Conservation (phyloP, 352 stramenopile species). For the Globisporangium cederbergense region DNA sequence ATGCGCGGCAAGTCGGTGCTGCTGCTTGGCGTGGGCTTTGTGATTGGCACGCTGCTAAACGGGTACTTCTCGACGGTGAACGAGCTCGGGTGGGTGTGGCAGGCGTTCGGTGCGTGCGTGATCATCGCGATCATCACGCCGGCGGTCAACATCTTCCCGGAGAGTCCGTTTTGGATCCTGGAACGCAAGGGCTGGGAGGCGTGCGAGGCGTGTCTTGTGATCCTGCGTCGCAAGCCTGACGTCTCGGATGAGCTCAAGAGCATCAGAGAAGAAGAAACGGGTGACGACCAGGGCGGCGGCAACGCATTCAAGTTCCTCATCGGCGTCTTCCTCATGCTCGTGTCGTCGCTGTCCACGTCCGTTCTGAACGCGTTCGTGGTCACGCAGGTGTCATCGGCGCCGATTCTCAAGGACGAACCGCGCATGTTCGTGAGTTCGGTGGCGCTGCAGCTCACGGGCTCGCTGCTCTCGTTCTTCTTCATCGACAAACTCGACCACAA, state of each 20-base stretch:
- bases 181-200: slow-evolving; percentile 65
- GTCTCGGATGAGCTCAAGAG: slow-evolving; percentile 67
- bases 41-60: slow-evolving; percentile 51
- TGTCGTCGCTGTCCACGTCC: slow-evolving; percentile 50
- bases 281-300: slow-evolving; percentile 31
- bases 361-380: slow-evolving; percentile 61
- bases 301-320: slow-evolving; percentile 63
- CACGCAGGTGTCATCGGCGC: slow-evolving; percentile 31
- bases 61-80: slow-evolving; percentile 52
- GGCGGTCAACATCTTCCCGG: slow-evolving; percentile 68
- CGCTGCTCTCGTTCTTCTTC: slow-evolving; percentile 71
- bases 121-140: slow-evolving; percentile 69
- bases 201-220: slow-evolving; percentile 57
- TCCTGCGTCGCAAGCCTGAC: slow-evolving; percentile 64
- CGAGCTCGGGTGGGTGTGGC: slow-evolving; percentile 75
- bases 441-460: slow-evolving; percentile 49
- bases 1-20: slow-evolving; percentile 73
- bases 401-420: slow-evolving; percentile 34
- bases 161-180: slow-evolving; percentile 77
- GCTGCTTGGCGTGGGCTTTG: slow-evolving; percentile 58
- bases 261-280: slow-evolving; percentile 58
- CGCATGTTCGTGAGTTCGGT: slow-evolving; percentile 57
- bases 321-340: slow-evolving; percentile 61
- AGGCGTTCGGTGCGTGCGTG: slow-evolving; percentile 57
- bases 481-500: slow-evolving; percentile 79